phyloP scores from a whole-genome alignment of 2,329 filamentous ascomycete genomes.

The Huntiella omanensis region DNA sequence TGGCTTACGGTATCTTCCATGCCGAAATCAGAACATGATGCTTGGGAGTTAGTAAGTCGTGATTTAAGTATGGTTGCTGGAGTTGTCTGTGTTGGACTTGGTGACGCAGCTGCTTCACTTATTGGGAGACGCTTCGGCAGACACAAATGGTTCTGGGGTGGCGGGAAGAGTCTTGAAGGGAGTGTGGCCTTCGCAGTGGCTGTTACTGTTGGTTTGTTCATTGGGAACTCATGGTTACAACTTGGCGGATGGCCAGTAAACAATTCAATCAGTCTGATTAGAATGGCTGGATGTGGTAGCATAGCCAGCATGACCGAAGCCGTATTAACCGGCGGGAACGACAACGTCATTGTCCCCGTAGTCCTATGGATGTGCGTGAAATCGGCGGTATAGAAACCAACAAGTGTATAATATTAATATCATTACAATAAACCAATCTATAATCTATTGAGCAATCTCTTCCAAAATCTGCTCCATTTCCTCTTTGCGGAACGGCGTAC shows the following conservation, averaged over 20 bases:
- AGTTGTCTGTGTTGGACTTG: slow-evolving; percentile 85
- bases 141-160: slow-evolving; percentile 89
- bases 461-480: slow-evolving; percentile 81
- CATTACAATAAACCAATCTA: no score
- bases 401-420: background rate
- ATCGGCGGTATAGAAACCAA: slow-evolving; percentile 38
- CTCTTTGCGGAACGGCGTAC: slow-evolving; percentile 68
- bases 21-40: slow-evolving; percentile 33
- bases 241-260: slow-evolving; percentile 58
- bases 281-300: slow-evolving; percentile 41
- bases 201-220: slow-evolving; percentile 55
- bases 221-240: slow-evolving; percentile 54
- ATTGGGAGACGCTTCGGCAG: slow-evolving; percentile 74
- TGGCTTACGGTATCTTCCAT: slow-evolving; percentile 71
- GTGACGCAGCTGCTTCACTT: slow-evolving; percentile 80
- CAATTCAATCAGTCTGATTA: slow-evolving; percentile 22
- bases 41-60: slow-evolving; percentile 57
- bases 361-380: slow-evolving; percentile 84
- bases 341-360: slow-evolving; percentile 93
- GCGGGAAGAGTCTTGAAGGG: slow-evolving; percentile 88
- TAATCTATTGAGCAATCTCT: slow-evolving; percentile 26
- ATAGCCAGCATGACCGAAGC: slow-evolving; percentile 86
- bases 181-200: slow-evolving; percentile 62
- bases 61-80: slow-evolving; percentile 85
- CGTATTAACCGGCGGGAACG: slow-evolving; percentile 87